A percentile compares a stretch with the other conserved stretches of the same genome.
These are phyloP conservation scores for Naganishia vaughanmartiniae DNA, from an alignment of 768 basidiomycete genomes.

Conservation along the genomic window DNA sequence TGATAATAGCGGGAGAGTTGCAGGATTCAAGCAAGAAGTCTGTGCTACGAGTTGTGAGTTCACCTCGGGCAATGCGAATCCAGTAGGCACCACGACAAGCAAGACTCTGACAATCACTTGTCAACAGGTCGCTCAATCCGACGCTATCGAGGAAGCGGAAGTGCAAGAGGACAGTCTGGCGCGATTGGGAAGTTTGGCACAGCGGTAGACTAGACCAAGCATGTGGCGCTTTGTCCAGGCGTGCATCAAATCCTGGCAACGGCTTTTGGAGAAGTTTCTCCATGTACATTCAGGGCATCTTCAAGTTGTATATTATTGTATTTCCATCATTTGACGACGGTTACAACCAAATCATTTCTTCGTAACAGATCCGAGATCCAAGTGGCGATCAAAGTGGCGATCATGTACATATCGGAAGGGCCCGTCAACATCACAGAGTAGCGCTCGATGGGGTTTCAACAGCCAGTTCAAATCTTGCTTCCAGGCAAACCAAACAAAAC, in stretches of 20 bases:
- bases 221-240: not conserved
- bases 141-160: slow-evolving; percentile 55
- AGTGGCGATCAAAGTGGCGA: too few relatives aligned
- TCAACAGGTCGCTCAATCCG: slow-evolving; percentile 53
- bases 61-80: not conserved
- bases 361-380: too few relatives aligned
- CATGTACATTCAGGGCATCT: not conserved
- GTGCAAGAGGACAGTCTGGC: slow-evolving; percentile 55
- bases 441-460: too few relatives aligned
- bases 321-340: not conserved
- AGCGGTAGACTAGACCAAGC: not conserved
- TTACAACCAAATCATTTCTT: too few relatives aligned
- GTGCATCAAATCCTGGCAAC: too few relatives aligned
- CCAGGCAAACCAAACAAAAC: slow-evolving; percentile 42
- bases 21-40: slow-evolving; percentile 81
- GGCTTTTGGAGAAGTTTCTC: not conserved
- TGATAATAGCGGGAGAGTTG: slow-evolving; percentile 88
- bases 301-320: slow-evolving; percentile 3
- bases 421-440: too few relatives aligned
- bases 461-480: slow-evolving; percentile 11
- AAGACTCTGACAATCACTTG: not conserved
- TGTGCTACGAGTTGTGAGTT: slow-evolving; percentile 55
- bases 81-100: not conserved
- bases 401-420: too few relatives aligned
- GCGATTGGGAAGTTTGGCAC: slow-evolving; percentile 48